Evolutionary conservation across 257 asterid species (phyloP), one percentile per base, ranked within the genome.

Genomic region (Rehmannia glutinosa): DNA sequence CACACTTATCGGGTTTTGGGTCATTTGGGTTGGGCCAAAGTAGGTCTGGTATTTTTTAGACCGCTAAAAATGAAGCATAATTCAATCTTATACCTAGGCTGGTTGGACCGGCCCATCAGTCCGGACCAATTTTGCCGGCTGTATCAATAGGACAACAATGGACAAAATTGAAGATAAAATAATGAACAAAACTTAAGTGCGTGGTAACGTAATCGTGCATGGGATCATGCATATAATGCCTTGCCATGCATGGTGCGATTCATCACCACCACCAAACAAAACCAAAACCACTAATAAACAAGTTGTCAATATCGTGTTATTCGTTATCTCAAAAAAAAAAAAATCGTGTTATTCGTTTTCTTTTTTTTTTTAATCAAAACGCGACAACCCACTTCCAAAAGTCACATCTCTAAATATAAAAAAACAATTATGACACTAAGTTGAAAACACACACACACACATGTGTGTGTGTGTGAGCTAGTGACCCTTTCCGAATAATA

Each of bases 121-220:
- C n/a, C n/a, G n/a, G n/a, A n/a, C n/a, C n/a, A n/a, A n/a, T n/a
- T n/a, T n/a, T n/a, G n/a, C n/a, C n/a, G n/a, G n/a, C n/a, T n/a
- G n/a, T 17, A 9, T 19, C 10, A 10, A 5, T 13, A 8, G 32
- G 15, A 58, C 8, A 49, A 62, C n/a, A 41, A 41, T n/a, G 1
- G 15, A 19, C 11, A 17, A 39, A 62, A 49, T 28, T 33, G 33
- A 28, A 56, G n/a, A 35, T 53, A 54, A 61, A 62, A 41, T 2
- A 28, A 68, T n/a, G 2, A 17, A 70, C 25, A 9, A 32, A 52
- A 27, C 11, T 5, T 66, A 65, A 76, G 77, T 76, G 77, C 28
- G 76, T 64, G 66, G 32, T 65, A 42, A 56, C 72, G 72, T 62
- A 58, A 70, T 67, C 69, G 39, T 66, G 70, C 81, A 72, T 71